Evolutionary conservation across 2,329 filamentous ascomycete genomes (phyloP), one percentile per base, ranked within the genome.

Genomic region (Trichocomaceae sp.): DNA sequence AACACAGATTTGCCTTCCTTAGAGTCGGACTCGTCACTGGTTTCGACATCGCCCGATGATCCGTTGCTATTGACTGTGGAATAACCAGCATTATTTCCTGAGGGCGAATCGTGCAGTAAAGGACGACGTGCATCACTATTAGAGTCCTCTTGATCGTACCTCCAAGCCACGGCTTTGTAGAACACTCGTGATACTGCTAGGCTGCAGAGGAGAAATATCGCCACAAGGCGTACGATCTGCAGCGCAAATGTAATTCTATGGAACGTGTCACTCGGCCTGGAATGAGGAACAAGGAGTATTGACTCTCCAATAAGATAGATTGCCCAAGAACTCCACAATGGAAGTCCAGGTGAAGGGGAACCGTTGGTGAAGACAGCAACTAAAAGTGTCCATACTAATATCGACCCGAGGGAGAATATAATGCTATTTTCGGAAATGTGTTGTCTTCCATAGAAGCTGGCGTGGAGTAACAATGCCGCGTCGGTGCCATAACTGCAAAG

Each of bases 301-400:
- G 77, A 64, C 62, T 89, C 86, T 35, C 81, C 79, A 13, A 75
- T 61, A 7, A 85, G 68, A 13, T 80, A 80, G 15, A 87, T 66
- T 29, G 80, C 60, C 77, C 84, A 86, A 12, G 81, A 80, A 17
- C 83, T 84, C 59, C 80, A 79, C 58, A 83, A 83, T 0, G 84
- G 83, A 60, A 84, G 83, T 77, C 83, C 85, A 9, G 82, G 75
- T 2, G 77, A 75, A 50, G 76, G 73, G 29, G 73, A 65, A 17
- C 74, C 72, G 51, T 82, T 79, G 2, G 75, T 70, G 13, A 87
- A 73, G 19, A 76, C 76, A 41, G 79, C 75, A 56, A 83, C 72
- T 60, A 86, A 76, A 13, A 84, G 77, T 3, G 81, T 79, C 67
- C 85, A 88, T n/a, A 83, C 75, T 26, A 88, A 69, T 46, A 83